These are phyloP conservation scores for Aspergillus biplanus DNA, from an alignment of 495 filamentous ascomycete species.

Conservation along the genomic window DNA sequence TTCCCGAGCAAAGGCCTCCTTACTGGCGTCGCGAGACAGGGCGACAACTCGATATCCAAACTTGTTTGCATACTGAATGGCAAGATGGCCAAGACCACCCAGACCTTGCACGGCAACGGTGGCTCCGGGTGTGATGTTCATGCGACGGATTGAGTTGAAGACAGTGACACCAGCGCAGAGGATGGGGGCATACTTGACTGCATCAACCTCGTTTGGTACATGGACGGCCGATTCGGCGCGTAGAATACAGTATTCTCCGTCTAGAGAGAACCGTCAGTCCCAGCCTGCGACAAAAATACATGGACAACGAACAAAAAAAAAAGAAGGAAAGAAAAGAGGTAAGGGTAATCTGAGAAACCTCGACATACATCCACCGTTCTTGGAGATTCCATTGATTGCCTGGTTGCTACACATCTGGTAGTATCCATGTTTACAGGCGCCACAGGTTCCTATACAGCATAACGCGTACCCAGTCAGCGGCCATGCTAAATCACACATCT, in stretches of 20 bases:
- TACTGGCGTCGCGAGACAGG: slow-evolving; percentile 57
- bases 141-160: slow-evolving; percentile 70
- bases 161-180: slow-evolving; percentile 75
- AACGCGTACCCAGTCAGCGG: not conserved
- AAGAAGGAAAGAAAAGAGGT: not conserved
- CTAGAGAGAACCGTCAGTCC: slow-evolving; percentile 16
- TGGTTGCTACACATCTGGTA: slow-evolving; percentile 59
- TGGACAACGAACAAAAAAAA: not conserved
- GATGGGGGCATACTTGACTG: slow-evolving; percentile 65
- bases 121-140: slow-evolving; percentile 59
- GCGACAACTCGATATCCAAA: slow-evolving; percentile 70
- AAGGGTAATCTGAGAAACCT: not conserved
- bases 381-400: slow-evolving; percentile 55
- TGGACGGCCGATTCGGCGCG: slow-evolving; percentile 64
- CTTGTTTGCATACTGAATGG: slow-evolving; percentile 65
- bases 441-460: slow-evolving; percentile 38
- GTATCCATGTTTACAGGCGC: slow-evolving; percentile 49
- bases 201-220: slow-evolving; percentile 60
- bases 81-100: slow-evolving; percentile 69
- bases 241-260: slow-evolving; percentile 67
- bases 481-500: not conserved
- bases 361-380: slow-evolving; percentile 52
- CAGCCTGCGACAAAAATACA: not conserved
- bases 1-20: slow-evolving; percentile 61
- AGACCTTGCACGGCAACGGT: slow-evolving; percentile 68